Base-by-base conservation (phyloP, 768 basidiomycete genomes). In the Plicaturopsis crispa region DNA sequence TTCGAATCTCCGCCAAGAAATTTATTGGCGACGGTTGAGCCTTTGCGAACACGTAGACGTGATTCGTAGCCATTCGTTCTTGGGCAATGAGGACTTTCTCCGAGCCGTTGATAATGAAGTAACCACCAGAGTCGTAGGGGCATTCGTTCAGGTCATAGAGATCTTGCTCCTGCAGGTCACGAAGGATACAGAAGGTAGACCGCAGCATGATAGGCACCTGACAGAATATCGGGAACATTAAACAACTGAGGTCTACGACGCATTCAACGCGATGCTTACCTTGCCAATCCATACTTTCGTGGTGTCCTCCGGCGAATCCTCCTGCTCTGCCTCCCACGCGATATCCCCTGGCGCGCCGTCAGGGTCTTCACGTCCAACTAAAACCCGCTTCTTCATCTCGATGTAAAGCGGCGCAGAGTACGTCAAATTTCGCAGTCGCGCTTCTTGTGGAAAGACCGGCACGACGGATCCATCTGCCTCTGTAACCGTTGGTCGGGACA, bases 71-170 rank as follows among this genome's bases (percentile, higher is more conserved):
- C 93, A 98, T 98, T 37, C 96, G 81, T 59, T 99, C 96, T 60
- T 99, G 96, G 2, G 96, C 96, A 59, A 99, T 99, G 44, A 99
- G 71, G n/a, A 99, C 96, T 61, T 99, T 99, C 59, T 99, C 96
- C 2, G 96, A 98, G 10, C 96, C 96, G 50, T 97, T 98, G 66
- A 99, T 97, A 55, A 99, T 90, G 60, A 99, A 99, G 59, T 99
- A 99, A 35, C 96, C 96, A 59, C 96, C 96, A 26, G 92, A 91
- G 61, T 99, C 96, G 54, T 93, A 94, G 4, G 94, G 94, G 56
- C 96, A 99, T 64, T 99, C 96, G 54, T 96, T 97, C 48, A 98
- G 65, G 51, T 92, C 87, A 57, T 81, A 89, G 34, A 93, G 66
- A 46, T 89, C 85, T 45, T 77, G 73, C 35, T 93, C 88, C 48